These are phyloP conservation scores for Clonostachys chloroleuca DNA, from an alignment of 2,329 filamentous ascomycete genomes.

Conservation along the genomic window DNA sequence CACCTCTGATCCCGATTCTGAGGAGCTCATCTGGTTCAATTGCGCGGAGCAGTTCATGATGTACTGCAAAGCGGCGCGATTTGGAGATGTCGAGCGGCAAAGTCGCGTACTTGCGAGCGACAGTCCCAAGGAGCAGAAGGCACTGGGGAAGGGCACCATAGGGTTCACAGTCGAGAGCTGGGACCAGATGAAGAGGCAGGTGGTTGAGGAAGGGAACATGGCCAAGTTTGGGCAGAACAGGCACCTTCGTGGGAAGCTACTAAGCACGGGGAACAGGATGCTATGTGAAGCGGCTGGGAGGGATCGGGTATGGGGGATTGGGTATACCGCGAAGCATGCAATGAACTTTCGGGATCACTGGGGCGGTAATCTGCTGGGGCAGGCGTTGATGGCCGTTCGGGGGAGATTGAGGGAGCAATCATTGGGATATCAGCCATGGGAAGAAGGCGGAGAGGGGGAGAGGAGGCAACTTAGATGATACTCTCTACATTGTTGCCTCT, in stretches of 20 bases:
- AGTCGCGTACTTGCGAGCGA: constrained; percentile 14
- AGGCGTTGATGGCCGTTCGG: constrained; percentile 37
- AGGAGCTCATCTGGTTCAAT: constrained; percentile 12
- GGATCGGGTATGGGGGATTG: constrained; percentile 27
- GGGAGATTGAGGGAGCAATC: constrained; percentile 31
- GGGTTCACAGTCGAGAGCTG: constrained; percentile 19
- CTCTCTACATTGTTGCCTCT: too few species aligned
- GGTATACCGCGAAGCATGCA: constrained; percentile 18
- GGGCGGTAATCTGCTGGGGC: constrained; percentile 22
- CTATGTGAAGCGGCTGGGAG: constrained; percentile 19
- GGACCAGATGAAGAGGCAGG: constrained; percentile 20
- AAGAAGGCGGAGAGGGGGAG: too few species aligned
- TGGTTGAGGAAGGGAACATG: constrained; percentile 21
- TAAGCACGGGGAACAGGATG: constrained; percentile 20
- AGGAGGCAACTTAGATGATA: too few species aligned
- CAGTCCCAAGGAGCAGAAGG: constrained; percentile 19
- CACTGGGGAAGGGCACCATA: constrained; percentile 13
- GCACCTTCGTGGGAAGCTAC: constrained; percentile 15
- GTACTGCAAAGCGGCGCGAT: constrained; percentile 31
- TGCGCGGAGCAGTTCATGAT: constrained; percentile 36
- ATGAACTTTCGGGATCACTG: constrained; percentile 15
- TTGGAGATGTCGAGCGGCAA: constrained; percentile 17
- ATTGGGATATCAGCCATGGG: too few species aligned
- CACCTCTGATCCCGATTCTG: too few species aligned
- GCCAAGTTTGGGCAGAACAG: constrained; percentile 24